Base-by-base conservation (phyloP, 2,329 filamentous ascomycete genomes). In the Macrophomina pseudophaseolina region DNA sequence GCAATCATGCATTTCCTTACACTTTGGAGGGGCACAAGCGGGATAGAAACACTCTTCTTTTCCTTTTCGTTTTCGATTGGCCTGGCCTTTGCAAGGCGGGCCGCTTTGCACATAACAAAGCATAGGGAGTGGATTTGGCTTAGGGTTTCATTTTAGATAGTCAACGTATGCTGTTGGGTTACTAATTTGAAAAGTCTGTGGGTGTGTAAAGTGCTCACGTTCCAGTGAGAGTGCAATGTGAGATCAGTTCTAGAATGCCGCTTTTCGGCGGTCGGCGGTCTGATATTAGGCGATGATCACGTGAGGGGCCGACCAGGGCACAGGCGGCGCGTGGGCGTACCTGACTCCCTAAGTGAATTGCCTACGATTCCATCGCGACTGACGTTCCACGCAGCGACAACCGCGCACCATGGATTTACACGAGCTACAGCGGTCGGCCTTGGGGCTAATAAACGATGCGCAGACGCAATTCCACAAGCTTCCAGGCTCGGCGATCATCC, bases 401-500 rank as follows among this genome's bases (percentile, higher is more conserved):
- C 54, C 18, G 16, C 58, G n/a, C 73, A 80, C 67, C 70, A 87
- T 88, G 85, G 85, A 87, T 72, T 74, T 86, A 70, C 81, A 86
- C 74, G 84, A 87, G 76, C 80, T 83, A 68, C 82, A 86, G 75
- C 80, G 79, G 70, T 80, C 83, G 71, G 79, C 87, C 67, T 76
- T 84, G 68, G 83, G 83, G 74, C 81, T 87, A 72, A 77, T 88
- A 68, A 81, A 85, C 72, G 82, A 85, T 70, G 81, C 86, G 64
- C 82, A 85, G 64, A 82, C 87, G 67, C 85, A 89, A 67, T 96
- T 99, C 77, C 94, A 97, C 74, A 92, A 91, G 75, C 87, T 99
- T 46, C 96, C 95, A 35, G 95, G 95, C 63, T 98, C 94, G 35
- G 92, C 94, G 49, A 97, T 99, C 72, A 85, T 98, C 74, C 87